These are phyloP conservation scores for Wickerhamomyces canadensis DNA, from an alignment of 805 yeast species.

Conservation along the genomic window DNA sequence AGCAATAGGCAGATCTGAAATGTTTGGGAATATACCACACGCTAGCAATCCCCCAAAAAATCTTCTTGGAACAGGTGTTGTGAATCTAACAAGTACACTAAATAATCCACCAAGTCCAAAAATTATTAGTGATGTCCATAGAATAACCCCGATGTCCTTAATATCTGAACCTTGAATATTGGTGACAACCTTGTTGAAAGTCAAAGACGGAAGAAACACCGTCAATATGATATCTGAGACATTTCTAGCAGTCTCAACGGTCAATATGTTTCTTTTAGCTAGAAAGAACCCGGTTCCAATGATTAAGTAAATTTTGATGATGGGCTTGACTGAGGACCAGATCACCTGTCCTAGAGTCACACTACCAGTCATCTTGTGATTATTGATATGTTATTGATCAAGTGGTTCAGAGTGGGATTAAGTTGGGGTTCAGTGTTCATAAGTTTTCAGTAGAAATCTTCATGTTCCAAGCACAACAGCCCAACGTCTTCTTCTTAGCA, in stretches of 20 bases:
- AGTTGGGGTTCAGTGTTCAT: too few species aligned
- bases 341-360: constrained; percentile 55
- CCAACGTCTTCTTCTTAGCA: too few species aligned
- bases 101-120: constrained; percentile 40
- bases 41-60: constrained; percentile 76
- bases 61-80: constrained; percentile 57
- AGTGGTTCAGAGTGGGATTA: too few species aligned
- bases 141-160: constrained; percentile 61
- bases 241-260: constrained; percentile 64
- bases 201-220: constrained; percentile 68
- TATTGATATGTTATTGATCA: too few species aligned
- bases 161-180: constrained; percentile 65
- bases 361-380: constrained; percentile 1
- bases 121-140: constrained; percentile 40
- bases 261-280: constrained; percentile 56
- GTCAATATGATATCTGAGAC: constrained; percentile 64
- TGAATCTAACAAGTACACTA: constrained; percentile 34
- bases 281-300: constrained; percentile 60
- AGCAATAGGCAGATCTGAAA: constrained; percentile 82
- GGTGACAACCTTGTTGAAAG: constrained; percentile 66
- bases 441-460: too few species aligned
- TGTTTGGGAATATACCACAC: constrained; percentile 73
- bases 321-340: constrained; percentile 80
- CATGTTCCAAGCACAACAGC: too few species aligned
- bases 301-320: constrained; percentile 72